Evolutionary conservation across 116 monocot genomes (phyloP).

Genomic region (Zostera marina): DNA sequence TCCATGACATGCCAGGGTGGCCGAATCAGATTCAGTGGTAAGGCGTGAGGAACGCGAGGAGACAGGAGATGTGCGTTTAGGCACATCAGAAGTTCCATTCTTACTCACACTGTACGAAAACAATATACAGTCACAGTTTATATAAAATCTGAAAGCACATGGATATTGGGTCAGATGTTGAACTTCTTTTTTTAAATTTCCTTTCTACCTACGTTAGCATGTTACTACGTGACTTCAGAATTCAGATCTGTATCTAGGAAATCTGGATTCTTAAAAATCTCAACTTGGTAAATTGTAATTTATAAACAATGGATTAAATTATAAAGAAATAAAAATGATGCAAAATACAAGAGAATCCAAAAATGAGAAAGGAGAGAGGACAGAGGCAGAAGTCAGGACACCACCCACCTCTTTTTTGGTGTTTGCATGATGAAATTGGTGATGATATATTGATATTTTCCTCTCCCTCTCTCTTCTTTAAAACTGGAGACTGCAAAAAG

Average conservation of each 20-base stretch:
- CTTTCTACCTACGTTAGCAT: too few relatives aligned
- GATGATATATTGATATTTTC: too few relatives aligned
- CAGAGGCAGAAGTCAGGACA: too few relatives aligned
- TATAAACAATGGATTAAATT: neutral
- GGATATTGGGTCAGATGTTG: neutral
- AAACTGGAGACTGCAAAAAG: neutral
- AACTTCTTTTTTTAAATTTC: neutral
- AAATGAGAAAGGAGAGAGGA: neutral
- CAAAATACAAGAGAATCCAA: conserved; percentile 6
- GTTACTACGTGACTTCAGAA: too few relatives aligned
- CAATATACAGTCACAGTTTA: neutral
- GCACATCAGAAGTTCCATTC: conserved; percentile 12
- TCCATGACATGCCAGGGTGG: neutral
- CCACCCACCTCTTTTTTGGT: conserved; percentile 9
- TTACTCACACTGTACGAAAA: conserved; percentile 2
- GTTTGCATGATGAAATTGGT: conserved; percentile 5
- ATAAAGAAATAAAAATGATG: neutral
- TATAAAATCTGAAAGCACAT: neutral
- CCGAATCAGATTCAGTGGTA: conserved; percentile 7
- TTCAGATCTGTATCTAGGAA: neutral
- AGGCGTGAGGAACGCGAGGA: conserved; percentile 5
- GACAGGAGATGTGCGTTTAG: conserved; percentile 11
- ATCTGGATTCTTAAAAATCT: neutral
- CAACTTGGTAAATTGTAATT: neutral
- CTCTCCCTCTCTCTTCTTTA: neutral